Base-by-base conservation (phyloP, 2,329 filamentous ascomycete species). In the Incumbomyces lentus region DNA sequence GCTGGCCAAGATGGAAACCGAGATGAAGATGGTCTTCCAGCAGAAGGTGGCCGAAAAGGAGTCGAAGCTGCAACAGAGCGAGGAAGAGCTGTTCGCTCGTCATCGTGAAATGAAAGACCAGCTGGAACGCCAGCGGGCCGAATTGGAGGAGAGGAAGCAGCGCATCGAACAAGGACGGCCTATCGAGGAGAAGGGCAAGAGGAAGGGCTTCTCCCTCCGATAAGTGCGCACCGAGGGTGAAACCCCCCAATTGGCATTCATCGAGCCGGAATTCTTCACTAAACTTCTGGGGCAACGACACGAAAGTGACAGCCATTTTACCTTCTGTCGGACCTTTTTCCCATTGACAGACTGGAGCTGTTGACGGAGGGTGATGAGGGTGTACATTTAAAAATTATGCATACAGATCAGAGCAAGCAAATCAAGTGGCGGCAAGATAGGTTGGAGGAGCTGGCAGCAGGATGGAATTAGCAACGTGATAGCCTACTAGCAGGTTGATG, bases 11-110 rank as follows among this genome's bases (percentile, higher is more conserved):
- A 98, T 98, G 92, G 92, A 98, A 71, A 82, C 88, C 63, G 92
- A 98, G 71, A 98, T 98, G 92, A 98, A 98, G 86, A 95, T 95
- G 86, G 92, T 98, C 59, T 98, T 98, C 87, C 92, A 96, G 69
- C 92, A 98, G 68, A 98, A 98, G 84, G 92, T 98, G 29, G 82
- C 87, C 57, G 92, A 98, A 71, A 98, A 98, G 77, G 92, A 98
- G 73, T 95, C 87, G 79, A 98, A 98, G 74, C 76, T 98, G 67
- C 94, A 94, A 75, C 92, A 96, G 74, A 95, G 88, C 76, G 92
- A 98, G 70, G 92, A 98, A 68, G 92, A 98, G 76, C 75, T 98
- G 49, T 96, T 96, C 64, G 89, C 92, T 57, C 84, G 92, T 60
- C 92, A 98, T 75, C 83, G 90, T 65, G 92, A 98, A 75, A 98